Evolutionary conservation across 2,329 filamentous ascomycete genomes (phyloP).

Genomic region (Diaporthe caulivora): DNA sequence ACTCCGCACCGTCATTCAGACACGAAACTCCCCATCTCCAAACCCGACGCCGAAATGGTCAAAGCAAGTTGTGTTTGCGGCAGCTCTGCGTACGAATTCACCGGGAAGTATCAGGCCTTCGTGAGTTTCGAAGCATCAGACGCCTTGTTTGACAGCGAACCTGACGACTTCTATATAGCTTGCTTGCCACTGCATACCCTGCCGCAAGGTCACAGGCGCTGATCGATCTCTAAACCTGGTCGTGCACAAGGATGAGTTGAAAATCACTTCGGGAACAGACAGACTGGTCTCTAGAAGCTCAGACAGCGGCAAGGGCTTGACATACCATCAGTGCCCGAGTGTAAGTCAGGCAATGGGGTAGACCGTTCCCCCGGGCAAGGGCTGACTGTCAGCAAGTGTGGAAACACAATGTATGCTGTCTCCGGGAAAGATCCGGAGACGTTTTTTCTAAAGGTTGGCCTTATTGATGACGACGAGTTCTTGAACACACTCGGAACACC

Average conservation of each 20-base stretch:
- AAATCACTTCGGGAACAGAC: conserved; percentile 17
- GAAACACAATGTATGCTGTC: conserved; percentile 28
- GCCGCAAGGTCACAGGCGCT: conserved; percentile 35
- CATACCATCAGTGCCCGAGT: conserved; percentile 25
- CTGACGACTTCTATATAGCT: conserved; percentile 4
- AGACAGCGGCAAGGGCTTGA: conserved; percentile 31
- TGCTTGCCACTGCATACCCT: conserved; percentile 31
- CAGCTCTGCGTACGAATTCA: conserved; percentile 29
- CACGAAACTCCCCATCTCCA: background rate
- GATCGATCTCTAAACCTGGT: conserved; percentile 31
- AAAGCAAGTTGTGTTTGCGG: conserved; percentile 36
- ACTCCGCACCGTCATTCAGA: background rate
- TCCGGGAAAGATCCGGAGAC: background rate
- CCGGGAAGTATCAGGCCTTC: conserved; percentile 23
- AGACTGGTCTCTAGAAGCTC: conserved; percentile 30
- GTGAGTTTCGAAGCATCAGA: background rate
- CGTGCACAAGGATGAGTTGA: conserved; percentile 20
- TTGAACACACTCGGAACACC: conserved; percentile 23
- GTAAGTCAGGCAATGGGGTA: background rate
- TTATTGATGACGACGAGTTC: conserved; percentile 29
- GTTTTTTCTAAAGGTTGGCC: conserved; percentile 30
- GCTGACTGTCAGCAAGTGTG: conserved; percentile 25
- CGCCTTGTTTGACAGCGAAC: background rate
- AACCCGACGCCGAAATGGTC: conserved; percentile 19
- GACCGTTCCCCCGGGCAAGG: background rate